These are phyloP conservation scores for Globisporangium abappressorium DNA, from an alignment of 352 stramenopile species.

Conservation along the genomic window DNA sequence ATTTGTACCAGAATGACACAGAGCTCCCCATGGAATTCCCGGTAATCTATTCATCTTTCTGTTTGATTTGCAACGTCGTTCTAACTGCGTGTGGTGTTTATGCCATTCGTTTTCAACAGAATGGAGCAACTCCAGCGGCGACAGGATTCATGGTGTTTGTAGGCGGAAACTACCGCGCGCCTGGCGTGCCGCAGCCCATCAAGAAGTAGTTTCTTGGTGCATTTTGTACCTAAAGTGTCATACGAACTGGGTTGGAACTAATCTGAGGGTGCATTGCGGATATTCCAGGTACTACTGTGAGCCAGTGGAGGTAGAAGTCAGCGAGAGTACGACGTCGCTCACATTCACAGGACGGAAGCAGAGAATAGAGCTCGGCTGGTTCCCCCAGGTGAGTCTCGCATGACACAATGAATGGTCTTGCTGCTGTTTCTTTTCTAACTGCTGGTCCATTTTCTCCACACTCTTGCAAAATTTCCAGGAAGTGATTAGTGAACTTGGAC, in stretches of 20 bases:
- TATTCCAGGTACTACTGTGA: constrained; percentile 73
- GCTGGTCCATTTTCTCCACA: neutral
- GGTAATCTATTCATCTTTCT: constrained; percentile 22
- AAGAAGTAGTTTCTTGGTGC: constrained; percentile 38
- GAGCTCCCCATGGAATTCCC: constrained; percentile 82
- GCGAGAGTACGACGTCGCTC: constrained; percentile 34
- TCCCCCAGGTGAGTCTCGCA: constrained; percentile 52
- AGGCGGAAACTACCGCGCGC: constrained; percentile 41
- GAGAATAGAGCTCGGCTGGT: constrained; percentile 70
- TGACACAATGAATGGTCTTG: neutral
- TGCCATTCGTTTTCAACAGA: constrained; percentile 29
- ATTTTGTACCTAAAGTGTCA: neutral
- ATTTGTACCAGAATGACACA: constrained; percentile 74
- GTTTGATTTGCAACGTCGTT: neutral
- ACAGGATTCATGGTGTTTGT: constrained; percentile 70
- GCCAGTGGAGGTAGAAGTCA: constrained; percentile 53
- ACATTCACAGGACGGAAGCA: constrained; percentile 64
- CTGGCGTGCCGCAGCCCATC: constrained; percentile 32
- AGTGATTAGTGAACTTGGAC: constrained; percentile 73
- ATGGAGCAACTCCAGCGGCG: constrained; percentile 67
- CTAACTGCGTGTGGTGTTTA: no score
- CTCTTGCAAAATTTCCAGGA: constrained; percentile 29
- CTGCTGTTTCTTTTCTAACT: neutral
- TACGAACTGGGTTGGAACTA: neutral
- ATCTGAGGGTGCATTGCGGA: neutral